Evolutionary conservation across 352 stramenopile species (phyloP).

Genomic region (Phytopythium oedochilum): DNA sequence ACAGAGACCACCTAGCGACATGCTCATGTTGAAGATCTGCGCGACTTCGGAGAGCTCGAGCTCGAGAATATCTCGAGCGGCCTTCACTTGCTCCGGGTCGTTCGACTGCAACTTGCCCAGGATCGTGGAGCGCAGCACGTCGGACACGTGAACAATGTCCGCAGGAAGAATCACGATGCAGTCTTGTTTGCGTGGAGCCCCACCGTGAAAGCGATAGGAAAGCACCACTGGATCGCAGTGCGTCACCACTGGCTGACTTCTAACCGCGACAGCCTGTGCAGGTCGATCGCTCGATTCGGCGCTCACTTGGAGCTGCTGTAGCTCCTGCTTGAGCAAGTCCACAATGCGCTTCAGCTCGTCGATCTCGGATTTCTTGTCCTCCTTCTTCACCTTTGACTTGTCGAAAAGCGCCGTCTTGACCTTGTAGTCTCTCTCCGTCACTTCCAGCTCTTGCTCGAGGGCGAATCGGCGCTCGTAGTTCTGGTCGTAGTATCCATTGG

Average conservation of each 20-base stretch:
- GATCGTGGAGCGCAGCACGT: constrained; percentile 40
- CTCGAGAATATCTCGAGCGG: constrained; percentile 24
- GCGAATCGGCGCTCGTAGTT: constrained; percentile 15
- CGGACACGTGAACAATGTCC: constrained; percentile 37
- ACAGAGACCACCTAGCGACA: constrained; percentile 16
- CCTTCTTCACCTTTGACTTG: constrained; percentile 16
- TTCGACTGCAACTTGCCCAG: constrained; percentile 46
- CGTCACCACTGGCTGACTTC: constrained; percentile 7
- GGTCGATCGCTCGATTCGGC: neutral
- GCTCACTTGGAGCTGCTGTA: neutral
- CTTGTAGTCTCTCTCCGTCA: constrained; percentile 18
- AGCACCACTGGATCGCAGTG: constrained; percentile 19
- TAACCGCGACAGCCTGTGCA: neutral
- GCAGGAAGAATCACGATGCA: constrained; percentile 39
- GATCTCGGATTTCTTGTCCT: constrained; percentile 14
- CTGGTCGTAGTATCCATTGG: constrained; percentile 20
- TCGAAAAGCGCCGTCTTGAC: constrained; percentile 1
- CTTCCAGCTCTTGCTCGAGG: constrained; percentile 33
- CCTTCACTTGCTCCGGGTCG: constrained; percentile 24
- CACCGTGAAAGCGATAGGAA: constrained; percentile 28
- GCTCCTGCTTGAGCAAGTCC: constrained; percentile 8
- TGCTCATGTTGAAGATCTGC: constrained; percentile 21
- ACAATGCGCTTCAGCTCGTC: constrained; percentile 8
- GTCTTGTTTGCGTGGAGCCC: constrained; percentile 17
- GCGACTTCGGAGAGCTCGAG: constrained; percentile 29